These are phyloP conservation scores for Haplographium delicatum DNA, from an alignment of 495 filamentous ascomycete genomes.

Conservation along the genomic window DNA sequence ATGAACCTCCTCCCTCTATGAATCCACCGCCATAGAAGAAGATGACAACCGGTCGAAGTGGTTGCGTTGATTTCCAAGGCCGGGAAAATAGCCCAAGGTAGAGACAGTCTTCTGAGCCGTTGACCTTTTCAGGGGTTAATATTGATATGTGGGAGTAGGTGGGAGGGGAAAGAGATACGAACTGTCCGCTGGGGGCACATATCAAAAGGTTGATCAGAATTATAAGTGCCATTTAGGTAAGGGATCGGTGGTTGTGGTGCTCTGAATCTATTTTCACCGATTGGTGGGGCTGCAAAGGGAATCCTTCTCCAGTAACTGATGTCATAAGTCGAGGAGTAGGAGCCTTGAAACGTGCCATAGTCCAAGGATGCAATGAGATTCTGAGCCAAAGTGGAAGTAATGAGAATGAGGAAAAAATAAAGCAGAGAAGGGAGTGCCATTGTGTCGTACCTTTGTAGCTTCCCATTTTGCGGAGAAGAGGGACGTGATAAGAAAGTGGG, in stretches of 20 bases:
- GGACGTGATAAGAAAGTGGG: too few relatives aligned
- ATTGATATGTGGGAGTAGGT: neutral
- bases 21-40: slow-evolving; percentile 60
- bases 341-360: slow-evolving; percentile 55
- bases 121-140: slow-evolving; percentile 27
- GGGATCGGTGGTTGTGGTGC: slow-evolving; percentile 39
- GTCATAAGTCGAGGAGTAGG: slow-evolving; percentile 44
- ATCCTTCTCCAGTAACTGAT: slow-evolving; percentile 55
- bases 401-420: neutral
- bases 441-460: too few relatives aligned
- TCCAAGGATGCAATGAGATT: slow-evolving; percentile 37
- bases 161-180: slow-evolving; percentile 8
- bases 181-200: slow-evolving; percentile 53
- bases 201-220: slow-evolving; percentile 52
- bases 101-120: slow-evolving; percentile 49
- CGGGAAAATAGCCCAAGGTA: slow-evolving; percentile 49
- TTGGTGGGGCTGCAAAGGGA: slow-evolving; percentile 53
- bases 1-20: slow-evolving; percentile 50
- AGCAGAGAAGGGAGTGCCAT: neutral
- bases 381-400: neutral
- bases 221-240: slow-evolving; percentile 43
- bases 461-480: too few relatives aligned
- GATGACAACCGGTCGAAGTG: slow-evolving; percentile 50
- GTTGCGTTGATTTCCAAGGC: slow-evolving; percentile 39
- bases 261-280: slow-evolving; percentile 46